These are phyloP conservation scores for Dendrostoma leiphaemia DNA, from an alignment of 2,329 filamentous ascomycete species.

Conservation along the genomic window DNA sequence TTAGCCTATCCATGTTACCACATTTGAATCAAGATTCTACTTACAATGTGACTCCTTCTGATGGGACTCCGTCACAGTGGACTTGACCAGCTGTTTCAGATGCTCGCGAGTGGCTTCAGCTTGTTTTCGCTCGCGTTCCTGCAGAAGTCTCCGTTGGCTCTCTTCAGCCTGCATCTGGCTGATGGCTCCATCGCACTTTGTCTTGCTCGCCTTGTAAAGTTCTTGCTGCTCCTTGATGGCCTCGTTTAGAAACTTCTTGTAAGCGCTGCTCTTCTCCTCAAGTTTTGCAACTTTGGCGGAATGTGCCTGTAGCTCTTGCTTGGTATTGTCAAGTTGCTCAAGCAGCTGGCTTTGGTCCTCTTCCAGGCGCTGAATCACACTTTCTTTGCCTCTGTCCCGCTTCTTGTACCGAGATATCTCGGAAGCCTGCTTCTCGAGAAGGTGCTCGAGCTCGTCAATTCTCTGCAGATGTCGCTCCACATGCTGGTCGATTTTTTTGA, in stretches of 20 bases:
- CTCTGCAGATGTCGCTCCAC: constrained; percentile 4
- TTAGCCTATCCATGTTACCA: not conserved
- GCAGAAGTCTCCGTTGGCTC: constrained; percentile 20
- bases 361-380: constrained; percentile 23
- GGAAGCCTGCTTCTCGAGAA: not conserved
- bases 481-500: not conserved
- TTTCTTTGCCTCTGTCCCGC: not conserved
- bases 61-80: constrained; percentile 12
- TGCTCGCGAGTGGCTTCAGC: constrained; percentile 31
- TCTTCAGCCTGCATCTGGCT: constrained; percentile 33
- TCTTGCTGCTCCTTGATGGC: constrained; percentile 45
- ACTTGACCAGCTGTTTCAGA: constrained; percentile 24
- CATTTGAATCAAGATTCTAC: not conserved
- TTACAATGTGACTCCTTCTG: constrained; percentile 11
- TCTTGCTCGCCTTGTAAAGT: constrained; percentile 35
- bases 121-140: constrained; percentile 30
- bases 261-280: constrained; percentile 34
- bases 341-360: constrained; percentile 25
- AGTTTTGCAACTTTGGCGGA: constrained; percentile 28
- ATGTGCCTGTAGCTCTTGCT: constrained; percentile 27
- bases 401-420: constrained; percentile 5
- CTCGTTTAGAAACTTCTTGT: constrained; percentile 41
- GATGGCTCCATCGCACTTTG: constrained; percentile 32
- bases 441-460: constrained; percentile 2
- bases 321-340: constrained; percentile 26